These are phyloP conservation scores for Epichloe sibirici DNA, from an alignment of 2,329 filamentous ascomycete species.

Conservation along the genomic window DNA sequence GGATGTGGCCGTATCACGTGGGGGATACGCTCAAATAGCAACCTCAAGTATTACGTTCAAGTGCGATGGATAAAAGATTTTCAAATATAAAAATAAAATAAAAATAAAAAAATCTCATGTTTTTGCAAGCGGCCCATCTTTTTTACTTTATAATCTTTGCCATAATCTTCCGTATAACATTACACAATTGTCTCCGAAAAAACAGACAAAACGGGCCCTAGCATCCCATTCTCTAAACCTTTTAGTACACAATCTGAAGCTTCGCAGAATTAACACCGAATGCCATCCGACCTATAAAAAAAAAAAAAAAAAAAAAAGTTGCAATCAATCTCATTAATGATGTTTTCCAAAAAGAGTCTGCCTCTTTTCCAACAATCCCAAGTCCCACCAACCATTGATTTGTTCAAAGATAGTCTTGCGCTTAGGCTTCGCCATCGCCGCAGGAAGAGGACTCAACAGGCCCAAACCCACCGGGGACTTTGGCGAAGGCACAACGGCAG, in stretches of 20 bases:
- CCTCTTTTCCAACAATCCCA: constrained; percentile 35
- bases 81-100: too few relatives aligned
- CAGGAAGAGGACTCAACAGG: constrained; percentile 5
- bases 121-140: too few relatives aligned
- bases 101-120: too few relatives aligned
- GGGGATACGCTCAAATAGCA: too few relatives aligned
- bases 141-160: too few relatives aligned
- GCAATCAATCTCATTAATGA: neutral
- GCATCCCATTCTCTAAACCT: neutral
- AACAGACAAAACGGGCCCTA: neutral
- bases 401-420: constrained; percentile 35
- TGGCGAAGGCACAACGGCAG: constrained; percentile 8
- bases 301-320: neutral
- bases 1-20: too few relatives aligned
- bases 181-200: neutral
- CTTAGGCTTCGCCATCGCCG: constrained; percentile 19
- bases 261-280: neutral
- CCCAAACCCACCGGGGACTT: constrained; percentile 2
- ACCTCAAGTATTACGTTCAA: too few relatives aligned
- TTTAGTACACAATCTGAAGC: neutral
- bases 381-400: constrained; percentile 44
- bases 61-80: too few relatives aligned
- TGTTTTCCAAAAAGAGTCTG: constrained; percentile 20
- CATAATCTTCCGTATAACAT: too few relatives aligned
- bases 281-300: neutral